Conservation (phyloP, 2,329 filamentous ascomycete genomes). For the Davidsoniella australis region DNA sequence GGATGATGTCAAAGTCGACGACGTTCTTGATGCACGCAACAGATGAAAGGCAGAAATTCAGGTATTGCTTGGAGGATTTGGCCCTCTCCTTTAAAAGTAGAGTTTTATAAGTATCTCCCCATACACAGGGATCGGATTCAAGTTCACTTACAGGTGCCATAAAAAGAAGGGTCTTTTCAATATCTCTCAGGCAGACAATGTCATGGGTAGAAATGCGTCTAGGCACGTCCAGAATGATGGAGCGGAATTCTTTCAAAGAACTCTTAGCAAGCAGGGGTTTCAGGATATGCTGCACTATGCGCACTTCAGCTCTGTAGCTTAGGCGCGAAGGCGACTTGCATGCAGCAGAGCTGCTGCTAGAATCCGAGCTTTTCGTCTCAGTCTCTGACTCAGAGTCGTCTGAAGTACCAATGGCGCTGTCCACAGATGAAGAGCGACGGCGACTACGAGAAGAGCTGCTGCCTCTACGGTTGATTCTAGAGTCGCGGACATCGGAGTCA, state of each 20-base stretch:
- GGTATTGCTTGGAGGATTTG: slow-evolving; percentile 53
- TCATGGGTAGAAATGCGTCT: slow-evolving; percentile 66
- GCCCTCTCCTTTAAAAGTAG: slow-evolving; percentile 62
- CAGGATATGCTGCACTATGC: slow-evolving; percentile 66
- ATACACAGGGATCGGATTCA: slow-evolving; percentile 35
- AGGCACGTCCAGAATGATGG: slow-evolving; percentile 62
- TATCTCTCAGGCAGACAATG: slow-evolving; percentile 78
- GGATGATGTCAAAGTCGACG: slow-evolving; percentile 51
- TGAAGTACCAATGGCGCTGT: slow-evolving; percentile 8
- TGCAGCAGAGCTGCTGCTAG: slow-evolving; percentile 3
- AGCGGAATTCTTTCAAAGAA: slow-evolving; percentile 61
- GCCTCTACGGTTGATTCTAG: slow-evolving; percentile 20
- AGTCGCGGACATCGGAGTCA: slow-evolving; percentile 26
- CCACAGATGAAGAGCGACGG: slow-evolving; percentile 10
- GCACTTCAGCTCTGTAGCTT: slow-evolving; percentile 17
- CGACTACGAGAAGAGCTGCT: not conserved
- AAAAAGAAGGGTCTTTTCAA: slow-evolving; percentile 85
- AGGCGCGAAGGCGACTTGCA: slow-evolving; percentile 1
- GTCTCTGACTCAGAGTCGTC: slow-evolving; percentile 9
- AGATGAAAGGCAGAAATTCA: slow-evolving; percentile 78
- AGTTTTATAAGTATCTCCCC: slow-evolving; percentile 52
- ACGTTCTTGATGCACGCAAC: slow-evolving; percentile 82
- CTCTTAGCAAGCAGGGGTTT: slow-evolving; percentile 59
- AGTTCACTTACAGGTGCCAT: slow-evolving; percentile 78
- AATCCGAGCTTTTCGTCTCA: slow-evolving; percentile 2